These are phyloP conservation scores for Rhizopogon salebrosus DNA, from an alignment of 768 basidiomycete species.

Conservation along the genomic window DNA sequence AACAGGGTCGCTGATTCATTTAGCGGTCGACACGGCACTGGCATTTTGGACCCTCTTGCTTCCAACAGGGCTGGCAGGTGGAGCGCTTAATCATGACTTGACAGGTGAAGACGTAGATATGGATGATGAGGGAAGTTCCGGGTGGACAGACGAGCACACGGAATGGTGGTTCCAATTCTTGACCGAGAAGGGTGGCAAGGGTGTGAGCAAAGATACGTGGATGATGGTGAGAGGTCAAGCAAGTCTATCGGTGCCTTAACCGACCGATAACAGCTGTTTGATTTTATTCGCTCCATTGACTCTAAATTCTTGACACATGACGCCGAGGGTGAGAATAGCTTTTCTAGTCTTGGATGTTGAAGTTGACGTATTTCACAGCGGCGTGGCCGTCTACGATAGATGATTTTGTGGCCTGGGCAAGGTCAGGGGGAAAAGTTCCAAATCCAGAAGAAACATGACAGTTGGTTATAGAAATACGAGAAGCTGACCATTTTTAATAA, in stretches of 20 bases:
- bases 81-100: constrained; percentile 49
- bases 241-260: constrained; percentile 3
- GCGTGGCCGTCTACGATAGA: constrained; percentile 89
- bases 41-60: constrained; percentile 79
- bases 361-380: constrained; percentile 34
- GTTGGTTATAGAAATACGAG: background rate
- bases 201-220: constrained; percentile 89
- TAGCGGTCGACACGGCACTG: constrained; percentile 66
- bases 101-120: constrained; percentile 43
- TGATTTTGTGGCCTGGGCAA: constrained; percentile 72
- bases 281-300: constrained; percentile 75
- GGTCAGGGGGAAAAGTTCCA: constrained; percentile 10
- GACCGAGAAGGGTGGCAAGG: constrained; percentile 55
- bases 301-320: constrained; percentile 69
- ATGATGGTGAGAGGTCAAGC: constrained; percentile 50
- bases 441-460: background rate
- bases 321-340: constrained; percentile 52
- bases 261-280: constrained; percentile 52
- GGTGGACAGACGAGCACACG: constrained; percentile 61
- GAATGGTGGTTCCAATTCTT: constrained; percentile 81
- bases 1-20: background rate
- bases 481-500: background rate
- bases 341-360: background rate
- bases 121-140: constrained; percentile 36
- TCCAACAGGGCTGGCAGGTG: constrained; percentile 62